Evolutionary conservation across 2,329 filamentous ascomycete species (phyloP).

Genomic region (Neobulgaria alba): DNA sequence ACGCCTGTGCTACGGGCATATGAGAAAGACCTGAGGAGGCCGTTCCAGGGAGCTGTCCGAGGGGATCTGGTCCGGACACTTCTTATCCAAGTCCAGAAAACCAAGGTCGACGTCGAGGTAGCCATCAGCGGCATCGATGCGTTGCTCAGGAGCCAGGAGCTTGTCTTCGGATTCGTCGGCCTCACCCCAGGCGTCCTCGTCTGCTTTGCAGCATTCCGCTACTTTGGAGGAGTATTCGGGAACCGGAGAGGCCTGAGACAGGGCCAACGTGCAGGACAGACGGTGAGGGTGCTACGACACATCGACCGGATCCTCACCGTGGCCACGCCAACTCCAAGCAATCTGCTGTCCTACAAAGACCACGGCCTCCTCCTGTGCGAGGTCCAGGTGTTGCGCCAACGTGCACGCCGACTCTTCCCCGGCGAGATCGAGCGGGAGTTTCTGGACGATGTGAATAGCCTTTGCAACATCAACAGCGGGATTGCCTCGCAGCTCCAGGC

Average conservation of each 20-base stretch:
- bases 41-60: slow-evolving; percentile 71
- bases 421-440: slow-evolving; percentile 74
- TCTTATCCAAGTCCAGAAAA: slow-evolving; percentile 96
- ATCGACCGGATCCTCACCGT: slow-evolving; percentile 73
- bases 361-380: slow-evolving; percentile 87
- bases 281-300: slow-evolving; percentile 73
- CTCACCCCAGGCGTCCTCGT: slow-evolving; percentile 90
- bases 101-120: slow-evolving; percentile 94
- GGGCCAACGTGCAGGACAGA: slow-evolving; percentile 57
- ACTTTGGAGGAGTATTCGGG: slow-evolving; percentile 61
- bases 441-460: slow-evolving; percentile 75
- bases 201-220: slow-evolving; percentile 64
- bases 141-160: slow-evolving; percentile 87
- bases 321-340: slow-evolving; percentile 61
- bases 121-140: slow-evolving; percentile 94
- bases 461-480: slow-evolving; percentile 71
- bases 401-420: slow-evolving; percentile 61
- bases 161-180: slow-evolving; percentile 96
- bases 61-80: slow-evolving; percentile 86
- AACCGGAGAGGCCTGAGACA: slow-evolving; percentile 59
- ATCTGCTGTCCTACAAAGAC: slow-evolving; percentile 80
- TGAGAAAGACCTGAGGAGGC: slow-evolving; percentile 76
- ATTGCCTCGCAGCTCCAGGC: slow-evolving; percentile 71
- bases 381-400: slow-evolving; percentile 69
- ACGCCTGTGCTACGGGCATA: slow-evolving; percentile 88